Evolutionary conservation across 1,284 basidiomycete species (phyloP), one percentile per base, ranked within the genome.

Genomic region (Pisolithus thermaeus): DNA sequence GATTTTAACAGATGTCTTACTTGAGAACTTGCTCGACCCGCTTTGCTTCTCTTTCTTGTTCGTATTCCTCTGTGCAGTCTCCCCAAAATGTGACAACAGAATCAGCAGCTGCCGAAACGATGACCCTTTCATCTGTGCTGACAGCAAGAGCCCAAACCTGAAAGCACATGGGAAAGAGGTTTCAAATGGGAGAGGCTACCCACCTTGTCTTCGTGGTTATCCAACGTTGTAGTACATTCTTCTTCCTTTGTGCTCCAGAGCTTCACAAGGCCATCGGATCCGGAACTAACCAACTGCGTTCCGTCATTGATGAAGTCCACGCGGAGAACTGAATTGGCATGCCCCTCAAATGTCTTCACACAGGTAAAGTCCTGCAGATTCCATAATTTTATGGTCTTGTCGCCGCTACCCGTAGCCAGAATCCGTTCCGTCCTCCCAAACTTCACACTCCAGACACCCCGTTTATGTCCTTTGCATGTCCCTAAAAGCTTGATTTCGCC

Each of bases 161-260:
- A 22, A 32, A 14, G 47, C 5, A 12, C 32, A 36, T 43, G 28
- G 41, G 46, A 41, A 50, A 50, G 56, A 32, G 49, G 46, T 12
- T 32, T 41, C 25, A 28, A 14, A 16, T 4, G 23, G 37, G 27
- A 42, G 11, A 32, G 28, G 45, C 7, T 64, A 50, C 80, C 35
- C 56, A 89, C 92, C 79, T 95, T 97, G 61, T 95, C 94, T 65
- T 97, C 92, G 62, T 98, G 95, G 59, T 94, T 95, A 69, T 99
- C 97, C 66, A 99, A 73, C 7, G 96, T 99, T 14, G 84, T 75
- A 4, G 83, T 75, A 65, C 92, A 97, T 59, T 90, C 84, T 65
- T 99, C 96, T 49, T 90, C 87, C 56, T 81, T 79, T 51, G 97
- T 79, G 66, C 90, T 94, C 97, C 97, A 99, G 25, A 99, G 59